Conservation (phyloP, 768 basidiomycete species). For the Suillus subalutaceus region DNA sequence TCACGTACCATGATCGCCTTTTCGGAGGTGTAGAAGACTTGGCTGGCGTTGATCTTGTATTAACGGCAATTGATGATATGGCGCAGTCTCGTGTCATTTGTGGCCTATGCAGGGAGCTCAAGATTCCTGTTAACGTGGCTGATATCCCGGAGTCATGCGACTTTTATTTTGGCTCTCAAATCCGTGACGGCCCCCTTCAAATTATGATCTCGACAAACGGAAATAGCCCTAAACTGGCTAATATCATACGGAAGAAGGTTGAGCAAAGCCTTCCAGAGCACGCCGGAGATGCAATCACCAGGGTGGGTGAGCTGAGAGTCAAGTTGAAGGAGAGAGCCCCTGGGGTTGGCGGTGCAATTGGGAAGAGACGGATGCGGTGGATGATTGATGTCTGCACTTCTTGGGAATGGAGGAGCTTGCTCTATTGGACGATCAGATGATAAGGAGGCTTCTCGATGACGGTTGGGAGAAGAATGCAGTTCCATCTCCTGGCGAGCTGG, state of each 20-base stretch:
- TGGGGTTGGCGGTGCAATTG: conserved; percentile 77
- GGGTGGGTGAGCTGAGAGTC: conserved; percentile 73
- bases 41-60: conserved; percentile 77
- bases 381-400: conserved; percentile 85
- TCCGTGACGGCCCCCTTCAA: conserved; percentile 88
- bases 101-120: conserved; percentile 60
- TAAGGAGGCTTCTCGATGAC: conserved; percentile 68
- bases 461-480: conserved; percentile 80
- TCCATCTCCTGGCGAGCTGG: conserved; percentile 46
- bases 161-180: conserved; percentile 96
- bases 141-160: conserved; percentile 96
- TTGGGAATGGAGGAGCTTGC: conserved; percentile 88
- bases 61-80: conserved; percentile 91
- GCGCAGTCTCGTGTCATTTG: conserved; percentile 73
- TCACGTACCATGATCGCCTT: conserved; percentile 71
- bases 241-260: conserved; percentile 73
- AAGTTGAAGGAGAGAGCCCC: conserved; percentile 80
- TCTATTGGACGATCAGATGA: conserved; percentile 63
- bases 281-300: conserved; percentile 78
- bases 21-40: conserved; percentile 72
- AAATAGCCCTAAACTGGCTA: conserved; percentile 88
- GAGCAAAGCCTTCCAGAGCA: conserved; percentile 67
- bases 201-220: conserved; percentile 97
- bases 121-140: conserved; percentile 92
- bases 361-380: conserved; percentile 88